A percentile compares a stretch with the other conserved stretches of the same genome.
phyloP scores from a whole-genome alignment of 2,329 filamentous ascomycete species.

The Sarocladium oryzae region DNA sequence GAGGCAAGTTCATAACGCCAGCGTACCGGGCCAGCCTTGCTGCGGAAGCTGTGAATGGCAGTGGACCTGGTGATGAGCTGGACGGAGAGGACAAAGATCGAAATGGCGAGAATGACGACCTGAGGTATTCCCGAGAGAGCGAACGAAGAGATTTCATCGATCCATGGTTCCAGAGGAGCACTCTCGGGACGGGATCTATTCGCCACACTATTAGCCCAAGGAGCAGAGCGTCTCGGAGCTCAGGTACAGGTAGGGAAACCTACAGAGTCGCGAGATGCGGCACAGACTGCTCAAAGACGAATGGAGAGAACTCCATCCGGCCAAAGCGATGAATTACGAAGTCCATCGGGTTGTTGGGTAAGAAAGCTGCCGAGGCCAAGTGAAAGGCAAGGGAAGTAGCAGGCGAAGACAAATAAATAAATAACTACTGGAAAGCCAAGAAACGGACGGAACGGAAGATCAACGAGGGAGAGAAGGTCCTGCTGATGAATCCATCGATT shows the following conservation, averaged over 20 bases:
- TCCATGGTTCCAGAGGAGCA: constrained; percentile 26
- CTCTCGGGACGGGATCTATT: background rate
- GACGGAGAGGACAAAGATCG: constrained; percentile 22
- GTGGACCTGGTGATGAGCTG: background rate
- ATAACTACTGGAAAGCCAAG: no score
- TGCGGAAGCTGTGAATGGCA: constrained; percentile 14
- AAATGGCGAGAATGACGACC: constrained; percentile 28
- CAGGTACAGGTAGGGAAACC: background rate
- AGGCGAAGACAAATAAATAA: no score
- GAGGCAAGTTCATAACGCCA: constrained; percentile 37
- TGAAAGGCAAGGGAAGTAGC: no score
- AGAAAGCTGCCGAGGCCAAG: background rate
- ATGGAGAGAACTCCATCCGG: background rate
- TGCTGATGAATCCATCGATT: no score
- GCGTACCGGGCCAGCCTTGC: constrained; percentile 31
- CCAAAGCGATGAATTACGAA: constrained; percentile 1
- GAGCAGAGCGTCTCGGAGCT: no score
- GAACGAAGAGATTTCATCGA: constrained; percentile 29
- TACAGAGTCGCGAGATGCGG: background rate
- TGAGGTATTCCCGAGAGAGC: constrained; percentile 36
- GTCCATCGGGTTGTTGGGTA: background rate
- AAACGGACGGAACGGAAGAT: no score
- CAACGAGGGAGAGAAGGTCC: no score
- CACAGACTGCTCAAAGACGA: constrained; percentile 1
- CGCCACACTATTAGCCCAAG: no score